A percentile compares a stretch with the other conserved stretches of the same genome.
Evolutionary conservation across 2,329 filamentous ascomycete genomes (phyloP).

Genomic region (Xylariomycetidae sp.): DNA sequence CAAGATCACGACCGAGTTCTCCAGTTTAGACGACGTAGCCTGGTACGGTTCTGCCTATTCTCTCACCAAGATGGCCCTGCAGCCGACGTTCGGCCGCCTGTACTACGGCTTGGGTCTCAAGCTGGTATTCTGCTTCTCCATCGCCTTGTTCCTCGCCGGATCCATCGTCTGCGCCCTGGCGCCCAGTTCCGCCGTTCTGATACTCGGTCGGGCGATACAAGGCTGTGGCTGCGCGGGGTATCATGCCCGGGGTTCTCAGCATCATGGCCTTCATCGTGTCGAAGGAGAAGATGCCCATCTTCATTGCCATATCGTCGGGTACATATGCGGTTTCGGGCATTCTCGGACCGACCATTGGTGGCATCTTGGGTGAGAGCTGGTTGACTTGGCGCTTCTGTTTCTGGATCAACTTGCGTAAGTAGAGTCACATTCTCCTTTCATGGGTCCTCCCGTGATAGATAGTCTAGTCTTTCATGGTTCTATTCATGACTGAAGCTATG

Average conservation of each 20-base stretch:
- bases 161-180: conserved; percentile 7
- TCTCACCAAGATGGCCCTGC: conserved; percentile 7
- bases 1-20: conserved; percentile 6
- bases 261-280: conserved; percentile 3
- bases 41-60: conserved; percentile 11
- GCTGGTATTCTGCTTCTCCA: conserved; percentile 2
- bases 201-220: conserved; percentile 2
- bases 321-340: conserved; percentile 2
- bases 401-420: conserved; percentile 7
- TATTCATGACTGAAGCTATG: no score
- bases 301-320: conserved; percentile 3
- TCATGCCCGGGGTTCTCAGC: conserved; percentile 1
- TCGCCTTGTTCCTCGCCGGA: conserved; percentile 9
- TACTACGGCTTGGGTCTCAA: conserved; percentile 6
- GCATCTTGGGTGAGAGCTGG: conserved; percentile 5
- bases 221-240: conserved; percentile 4
- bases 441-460: neutral
- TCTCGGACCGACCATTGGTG: conserved; percentile 6
- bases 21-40: conserved; percentile 5
- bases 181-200: conserved; percentile 1
- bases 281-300: conserved; percentile 2
- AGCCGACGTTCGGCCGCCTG: conserved; percentile 8
- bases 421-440: conserved; percentile 1
- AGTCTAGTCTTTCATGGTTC: no score
- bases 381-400: conserved; percentile 9